These are phyloP conservation scores for Oropetium thomaeum DNA, from an alignment of 176 grass and related monocot species.

Conservation along the genomic window DNA sequence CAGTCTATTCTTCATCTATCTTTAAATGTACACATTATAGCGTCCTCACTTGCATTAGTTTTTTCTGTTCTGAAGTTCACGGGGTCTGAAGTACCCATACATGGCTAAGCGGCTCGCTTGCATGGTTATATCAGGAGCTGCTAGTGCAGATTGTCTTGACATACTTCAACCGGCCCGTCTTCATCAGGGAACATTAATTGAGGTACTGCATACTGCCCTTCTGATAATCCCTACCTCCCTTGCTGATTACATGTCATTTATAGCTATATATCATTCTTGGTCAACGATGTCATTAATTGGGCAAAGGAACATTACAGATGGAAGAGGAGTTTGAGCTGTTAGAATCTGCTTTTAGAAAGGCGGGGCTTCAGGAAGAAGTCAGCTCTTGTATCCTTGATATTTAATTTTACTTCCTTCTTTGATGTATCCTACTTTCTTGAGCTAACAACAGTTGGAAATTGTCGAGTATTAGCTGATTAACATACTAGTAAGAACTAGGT, in stretches of 20 bases:
- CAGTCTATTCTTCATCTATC: not conserved
- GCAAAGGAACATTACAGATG: constrained; percentile 54
- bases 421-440: not conserved
- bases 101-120: constrained; percentile 84
- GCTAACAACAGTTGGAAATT: not conserved
- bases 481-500: not conserved
- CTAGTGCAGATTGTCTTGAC: constrained; percentile 57
- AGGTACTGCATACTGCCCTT: constrained; percentile 44
- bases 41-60: not conserved
- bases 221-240: not conserved
- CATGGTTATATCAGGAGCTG: constrained; percentile 78
- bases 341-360: constrained; percentile 53
- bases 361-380: constrained; percentile 49
- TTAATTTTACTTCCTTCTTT: not conserved
- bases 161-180: constrained; percentile 75
- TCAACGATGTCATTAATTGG: constrained; percentile 22
- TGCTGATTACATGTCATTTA: not conserved
- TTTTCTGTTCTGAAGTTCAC: constrained; percentile 21
- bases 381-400: constrained; percentile 71
- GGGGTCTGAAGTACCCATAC: constrained; percentile 48
- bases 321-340: constrained; percentile 57
- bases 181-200: constrained; percentile 39
- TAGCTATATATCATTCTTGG: not conserved
- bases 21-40: not conserved
- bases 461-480: not conserved